Evolutionary conservation across 352 stramenopile genomes (phyloP).

Genomic region (Globisporangium recalcitrans): DNA sequence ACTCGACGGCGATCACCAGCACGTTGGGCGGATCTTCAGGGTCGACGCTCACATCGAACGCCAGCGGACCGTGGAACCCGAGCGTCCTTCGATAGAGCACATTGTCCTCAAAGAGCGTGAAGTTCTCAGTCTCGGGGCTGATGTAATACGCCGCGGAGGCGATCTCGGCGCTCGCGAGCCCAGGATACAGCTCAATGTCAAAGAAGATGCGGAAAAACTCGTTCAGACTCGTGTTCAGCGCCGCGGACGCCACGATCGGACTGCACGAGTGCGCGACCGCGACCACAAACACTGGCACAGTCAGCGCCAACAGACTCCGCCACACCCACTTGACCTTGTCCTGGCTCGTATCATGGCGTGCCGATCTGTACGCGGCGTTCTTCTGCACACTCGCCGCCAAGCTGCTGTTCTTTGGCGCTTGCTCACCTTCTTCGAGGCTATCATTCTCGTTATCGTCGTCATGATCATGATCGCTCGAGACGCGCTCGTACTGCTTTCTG

Average conservation of each 20-base stretch:
- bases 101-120: slow-evolving; percentile 31
- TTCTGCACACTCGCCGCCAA: not conserved
- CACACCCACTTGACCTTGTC: slow-evolving; percentile 5
- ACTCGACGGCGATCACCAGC: slow-evolving; percentile 45
- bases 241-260: slow-evolving; percentile 26
- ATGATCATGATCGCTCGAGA: not conserved
- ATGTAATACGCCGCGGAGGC: slow-evolving; percentile 23
- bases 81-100: slow-evolving; percentile 38
- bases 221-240: slow-evolving; percentile 37
- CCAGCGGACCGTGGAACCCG: slow-evolving; percentile 34
- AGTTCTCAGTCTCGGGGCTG: slow-evolving; percentile 33
- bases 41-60: slow-evolving; percentile 38
- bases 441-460: not conserved
- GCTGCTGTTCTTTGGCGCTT: not conserved
- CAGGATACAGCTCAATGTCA: slow-evolving; percentile 18
- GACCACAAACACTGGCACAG: slow-evolving; percentile 17
- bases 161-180: slow-evolving; percentile 17
- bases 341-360: slow-evolving; percentile 1
- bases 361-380: not conserved
- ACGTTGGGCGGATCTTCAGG: slow-evolving; percentile 39
- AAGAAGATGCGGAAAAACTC: slow-evolving; percentile 28
- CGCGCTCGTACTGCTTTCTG: not conserved
- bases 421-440: not conserved
- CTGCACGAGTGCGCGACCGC: slow-evolving; percentile 17
- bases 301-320: slow-evolving; percentile 12